A percentile compares a stretch with the other conserved stretches of the same genome.
These are phyloP conservation scores for Eurotiales sp. DNA, from an alignment of 2,329 filamentous ascomycete species.

Conservation along the genomic window DNA sequence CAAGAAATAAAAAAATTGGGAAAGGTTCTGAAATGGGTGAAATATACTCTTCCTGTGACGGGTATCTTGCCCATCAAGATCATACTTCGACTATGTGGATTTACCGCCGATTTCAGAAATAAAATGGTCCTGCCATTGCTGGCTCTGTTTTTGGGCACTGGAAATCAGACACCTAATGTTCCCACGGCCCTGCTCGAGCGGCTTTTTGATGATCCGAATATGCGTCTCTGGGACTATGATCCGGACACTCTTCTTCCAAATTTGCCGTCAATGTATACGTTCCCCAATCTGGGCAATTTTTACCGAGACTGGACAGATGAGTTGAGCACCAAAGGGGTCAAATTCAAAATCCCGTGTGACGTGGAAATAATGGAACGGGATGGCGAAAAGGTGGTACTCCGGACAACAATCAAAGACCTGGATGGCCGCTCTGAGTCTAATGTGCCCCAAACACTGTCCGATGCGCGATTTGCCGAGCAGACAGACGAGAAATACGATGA, in stretches of 20 bases:
- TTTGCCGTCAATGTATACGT: constrained; percentile 57
- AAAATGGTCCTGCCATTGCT: constrained; percentile 69
- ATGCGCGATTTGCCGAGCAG: not conserved
- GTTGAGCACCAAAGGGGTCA: constrained; percentile 51
- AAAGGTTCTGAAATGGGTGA: constrained; percentile 53
- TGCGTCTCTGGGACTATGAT: constrained; percentile 60
- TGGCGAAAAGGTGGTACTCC: not conserved
- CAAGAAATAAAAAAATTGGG: constrained; percentile 54
- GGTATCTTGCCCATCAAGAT: constrained; percentile 58
- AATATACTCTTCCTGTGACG: constrained; percentile 54
- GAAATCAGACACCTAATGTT: constrained; percentile 70
- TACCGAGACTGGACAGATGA: constrained; percentile 55
- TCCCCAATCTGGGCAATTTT: constrained; percentile 56
- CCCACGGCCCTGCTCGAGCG: constrained; percentile 64
- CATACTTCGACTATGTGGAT: constrained; percentile 64
- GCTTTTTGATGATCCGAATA: constrained; percentile 56
- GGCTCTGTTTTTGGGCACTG: constrained; percentile 69
- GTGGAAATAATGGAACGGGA: constrained; percentile 7
- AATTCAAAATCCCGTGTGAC: constrained; percentile 42
- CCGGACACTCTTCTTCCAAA: constrained; percentile 52
- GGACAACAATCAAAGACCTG: not conserved
- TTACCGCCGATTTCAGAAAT: constrained; percentile 66
- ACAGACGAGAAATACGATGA: constrained; percentile 52
- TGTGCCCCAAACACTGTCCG: constrained; percentile 2
- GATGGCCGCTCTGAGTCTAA: not conserved